Base-by-base conservation (phyloP, 1,284 basidiomycete genomes). In the Ustilago esculenta region DNA sequence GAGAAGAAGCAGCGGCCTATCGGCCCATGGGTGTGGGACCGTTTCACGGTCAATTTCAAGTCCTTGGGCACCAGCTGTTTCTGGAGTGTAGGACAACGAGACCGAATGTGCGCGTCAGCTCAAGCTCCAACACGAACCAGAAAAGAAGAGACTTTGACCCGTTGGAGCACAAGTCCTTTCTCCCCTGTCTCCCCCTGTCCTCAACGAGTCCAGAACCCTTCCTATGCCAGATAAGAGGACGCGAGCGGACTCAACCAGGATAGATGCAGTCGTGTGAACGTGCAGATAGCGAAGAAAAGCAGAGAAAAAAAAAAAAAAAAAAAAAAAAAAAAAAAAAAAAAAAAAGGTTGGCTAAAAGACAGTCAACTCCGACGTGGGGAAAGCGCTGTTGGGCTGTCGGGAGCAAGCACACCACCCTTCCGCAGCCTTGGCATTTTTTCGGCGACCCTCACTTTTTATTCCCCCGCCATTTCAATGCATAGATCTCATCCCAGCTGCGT, bases 301-400 rank as follows among this genome's bases (percentile, higher is more conserved):
- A 9, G 21, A 17, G n/a, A 17, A 24, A 18, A 43, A n/a, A 37
- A 34, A 27, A 46, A 11, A n/a, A n/a, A n/a, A 50, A 29, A 33
- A 30, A 20, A 50, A 50, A 39, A 35, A 39, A 32, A 17, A 23
- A 17, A 9, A 23, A 17, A 10, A 17, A 24, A 18, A 43, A n/a
- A 37, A 34, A 27, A 46, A 15, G 12, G 27, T 29, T 29, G 27
- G 27, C 27, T 12, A 29, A 12, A 29, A 29, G 27, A 20, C n/a
- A 17, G 6, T 44, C 40, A 52, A 52, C 50, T 52, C 50, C 50
- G 50, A 52, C 30, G 15, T 43, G 50, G 35, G 34, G 50, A 29
- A 45, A 30, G 41, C 14, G 12, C 32, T 21, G 10, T 37, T 37
- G 35, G n/a, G 20, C 12, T 27, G 35, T 40, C 36, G 35, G 46